Base-by-base conservation (phyloP, 2,329 filamentous ascomycete species). In the Talaromyces piceae region DNA sequence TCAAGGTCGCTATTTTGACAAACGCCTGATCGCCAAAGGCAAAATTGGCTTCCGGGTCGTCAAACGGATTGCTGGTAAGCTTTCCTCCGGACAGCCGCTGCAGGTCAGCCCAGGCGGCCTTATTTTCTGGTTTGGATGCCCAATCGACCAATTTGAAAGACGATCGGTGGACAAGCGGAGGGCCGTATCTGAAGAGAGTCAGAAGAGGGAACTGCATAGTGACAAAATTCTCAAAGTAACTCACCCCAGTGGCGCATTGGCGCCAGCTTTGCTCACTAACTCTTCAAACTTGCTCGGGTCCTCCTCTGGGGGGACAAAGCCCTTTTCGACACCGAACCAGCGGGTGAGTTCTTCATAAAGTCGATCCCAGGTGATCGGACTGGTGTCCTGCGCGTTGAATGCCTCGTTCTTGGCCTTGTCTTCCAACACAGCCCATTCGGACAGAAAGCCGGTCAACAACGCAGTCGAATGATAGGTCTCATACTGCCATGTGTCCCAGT, bases 371-470 rank as follows among this genome's bases (percentile, higher is more conserved):
- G 55, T 59, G 20, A 62, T 60, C 8, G 57, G 57, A 13, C 56
- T 59, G 16, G 53, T 56, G 45, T 65, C 63, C 20, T 58, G 56
- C n/a, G 58, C 59, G 39, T 63, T 65, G 50, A 65, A 64, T 12
- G 59, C 58, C 44, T 64, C 52, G 13, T 62, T 59, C 11, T 50
- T 56, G 8, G 59, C 53, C 12, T 54, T 53, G 1, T 59, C 56
- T 7, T 51, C 58, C 46, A 63, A 39, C n/a, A 62, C 61, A 6
- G 58, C 54, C 63, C 63, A 65, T 52, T 65, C 62, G 23, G 58
- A 58, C 13, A 63, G 45, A 41, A 61, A 61, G 11, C 52, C 51
- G 30, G 58, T 62, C 46, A 63, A 47, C 44, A 50, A 51, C 5
- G 61, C 60, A n/a, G 53, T 54, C 13, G 58, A 58, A 16, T 59